Base-by-base conservation (phyloP, 2,329 filamentous ascomycete genomes). In the Orbilia blumenaviensis region DNA sequence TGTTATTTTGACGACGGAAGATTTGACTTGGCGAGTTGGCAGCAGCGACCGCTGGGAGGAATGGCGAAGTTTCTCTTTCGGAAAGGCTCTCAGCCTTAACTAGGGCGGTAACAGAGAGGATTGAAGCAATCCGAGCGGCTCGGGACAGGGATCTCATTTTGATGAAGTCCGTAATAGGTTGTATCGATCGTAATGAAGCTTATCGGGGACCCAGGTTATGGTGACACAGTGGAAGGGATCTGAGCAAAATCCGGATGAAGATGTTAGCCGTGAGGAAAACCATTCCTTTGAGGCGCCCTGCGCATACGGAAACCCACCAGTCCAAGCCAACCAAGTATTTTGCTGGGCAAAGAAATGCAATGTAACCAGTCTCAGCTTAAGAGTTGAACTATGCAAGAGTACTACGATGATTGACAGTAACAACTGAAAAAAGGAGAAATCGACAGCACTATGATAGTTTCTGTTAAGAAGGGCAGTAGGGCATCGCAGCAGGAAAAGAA, bases 111-210 rank as follows among this genome's bases (percentile, higher is more conserved):
- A 76, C 32, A 4, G 64, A 58, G 41, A 76, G 64, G 48, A 76
- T 69, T 36, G 72, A 68, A 16, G 72, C 72, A 23, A 76, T 76
- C 58, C 72, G 58, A 10, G 72, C 72, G 2, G 60, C 48, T 46
- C 72, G 54, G 16, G 72, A 76, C 23, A 69, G 41, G 21, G 64
- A 66, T 21, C 16, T 42, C 72, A 76, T 76, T 1, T 18, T 58
- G 60, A 50, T 16, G 27, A 25, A 18, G 16, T 23, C 32, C n/a
- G n/a, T 41, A 2, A 23, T 8, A 52, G 16, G 21, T 25, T 38
- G 10, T 16, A 38, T 38, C 32, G 7, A 21, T n/a, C n/a, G n/a
- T n/a, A n/a, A n/a, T 44, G 21, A n/a, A 10, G 8, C n/a, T n/a
- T n/a, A n/a, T n/a, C n/a, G 48, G 3, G 3, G 7, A 27, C 14